These are phyloP conservation scores for Pseudoperonospora humuli DNA, from an alignment of 352 stramenopile species.

Conservation along the genomic window DNA sequence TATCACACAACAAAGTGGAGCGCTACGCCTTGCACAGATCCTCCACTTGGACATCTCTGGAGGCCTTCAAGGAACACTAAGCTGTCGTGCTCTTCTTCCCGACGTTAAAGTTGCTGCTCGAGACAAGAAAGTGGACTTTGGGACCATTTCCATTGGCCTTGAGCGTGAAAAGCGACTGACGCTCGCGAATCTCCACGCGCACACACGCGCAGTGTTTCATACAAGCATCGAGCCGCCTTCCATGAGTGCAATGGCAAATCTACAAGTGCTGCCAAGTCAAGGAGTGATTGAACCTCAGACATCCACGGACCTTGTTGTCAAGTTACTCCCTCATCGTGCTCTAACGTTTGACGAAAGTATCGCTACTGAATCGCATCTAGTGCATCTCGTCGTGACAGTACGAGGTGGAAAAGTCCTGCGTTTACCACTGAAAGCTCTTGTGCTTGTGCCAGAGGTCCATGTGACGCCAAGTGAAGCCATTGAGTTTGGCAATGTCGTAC, in stretches of 20 bases:
- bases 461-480: constrained; percentile 31
- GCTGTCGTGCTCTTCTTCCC: constrained; percentile 40
- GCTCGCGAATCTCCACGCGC: constrained; percentile 27
- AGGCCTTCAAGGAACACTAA: constrained; percentile 35
- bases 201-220: constrained; percentile 40
- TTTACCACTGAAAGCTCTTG: constrained; percentile 48
- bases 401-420: constrained; percentile 64
- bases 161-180: constrained; percentile 48
- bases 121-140: constrained; percentile 81
- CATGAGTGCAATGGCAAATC: constrained; percentile 24
- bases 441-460: constrained; percentile 77
- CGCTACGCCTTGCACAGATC: constrained; percentile 29
- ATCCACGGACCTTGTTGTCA: constrained; percentile 41
- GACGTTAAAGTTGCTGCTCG: constrained; percentile 49
- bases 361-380: constrained; percentile 43
- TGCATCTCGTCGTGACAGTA: constrained; percentile 25
- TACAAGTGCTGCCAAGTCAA: constrained; percentile 36
- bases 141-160: constrained; percentile 70
- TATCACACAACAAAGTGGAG: constrained; percentile 7
- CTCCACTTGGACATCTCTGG: constrained; percentile 53
- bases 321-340: constrained; percentile 44
- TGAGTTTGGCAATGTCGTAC: constrained; percentile 78
- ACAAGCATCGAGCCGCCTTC: constrained; percentile 45
- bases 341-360: constrained; percentile 36
- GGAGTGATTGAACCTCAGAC: constrained; percentile 45